phyloP scores from a whole-genome alignment of 2,329 filamentous ascomycete species.

The Aspergillus ochraceoroseus region DNA sequence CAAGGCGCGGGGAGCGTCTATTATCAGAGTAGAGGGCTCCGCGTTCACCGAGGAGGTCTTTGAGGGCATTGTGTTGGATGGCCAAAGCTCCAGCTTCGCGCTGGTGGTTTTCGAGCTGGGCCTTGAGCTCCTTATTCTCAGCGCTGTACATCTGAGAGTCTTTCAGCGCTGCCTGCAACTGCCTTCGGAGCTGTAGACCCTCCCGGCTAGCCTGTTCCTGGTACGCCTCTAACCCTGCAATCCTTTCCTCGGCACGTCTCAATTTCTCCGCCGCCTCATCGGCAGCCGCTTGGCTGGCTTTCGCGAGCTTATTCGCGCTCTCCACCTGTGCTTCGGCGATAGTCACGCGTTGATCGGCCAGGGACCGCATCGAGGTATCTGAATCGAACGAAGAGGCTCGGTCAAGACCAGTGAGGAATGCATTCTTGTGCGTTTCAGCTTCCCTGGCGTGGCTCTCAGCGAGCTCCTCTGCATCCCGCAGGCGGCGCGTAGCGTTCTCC shows the following conservation, averaged over 20 bases:
- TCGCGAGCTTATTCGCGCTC: constrained; percentile 71
- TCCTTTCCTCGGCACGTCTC: constrained; percentile 88
- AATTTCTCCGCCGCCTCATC: constrained; percentile 83
- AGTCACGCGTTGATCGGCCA: constrained; percentile 54
- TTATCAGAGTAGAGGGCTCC: constrained; percentile 71
- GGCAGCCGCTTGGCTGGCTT: constrained; percentile 83
- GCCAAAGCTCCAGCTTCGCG: constrained; percentile 90
- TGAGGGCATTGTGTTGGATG: constrained; percentile 87
- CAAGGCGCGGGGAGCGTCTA: constrained; percentile 65
- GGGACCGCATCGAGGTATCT: constrained; percentile 33
- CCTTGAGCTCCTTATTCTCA: constrained; percentile 74
- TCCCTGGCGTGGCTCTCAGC: constrained; percentile 83
- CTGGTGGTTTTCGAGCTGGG: constrained; percentile 77
- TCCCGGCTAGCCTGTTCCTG: constrained; percentile 96
- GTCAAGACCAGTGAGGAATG: constrained; percentile 75
- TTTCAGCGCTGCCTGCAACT: constrained; percentile 76
- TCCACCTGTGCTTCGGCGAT: constrained; percentile 76
- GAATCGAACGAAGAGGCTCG: constrained; percentile 55
- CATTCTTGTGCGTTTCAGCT: constrained; percentile 76
- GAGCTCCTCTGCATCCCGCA: constrained; percentile 82
- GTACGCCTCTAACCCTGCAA: constrained; percentile 92
- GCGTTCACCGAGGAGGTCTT: constrained; percentile 84
- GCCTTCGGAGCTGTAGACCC: constrained; percentile 80
- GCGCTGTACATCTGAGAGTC: constrained; percentile 78
- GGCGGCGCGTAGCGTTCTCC: constrained; percentile 64